Evolutionary conservation across 129 eudicot genomes (phyloP), one percentile per base, ranked within the genome.

Genomic region (Logfia minima): DNA sequence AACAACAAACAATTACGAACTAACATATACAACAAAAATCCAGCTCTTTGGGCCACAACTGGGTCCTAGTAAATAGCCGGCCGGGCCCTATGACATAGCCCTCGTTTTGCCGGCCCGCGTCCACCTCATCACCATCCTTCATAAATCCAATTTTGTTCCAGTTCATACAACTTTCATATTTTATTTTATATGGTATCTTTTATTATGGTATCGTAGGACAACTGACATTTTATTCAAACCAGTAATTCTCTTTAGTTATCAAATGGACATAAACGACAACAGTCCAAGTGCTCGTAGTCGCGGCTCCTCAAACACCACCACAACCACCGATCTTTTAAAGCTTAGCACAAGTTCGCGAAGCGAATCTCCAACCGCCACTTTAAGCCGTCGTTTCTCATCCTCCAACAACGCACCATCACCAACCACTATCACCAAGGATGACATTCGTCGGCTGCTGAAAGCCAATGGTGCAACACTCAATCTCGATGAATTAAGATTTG

Each of bases 401-500:
- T 65, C 80, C 34, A 60, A 66, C 10, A 61, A 21, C 74, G 80
- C 75, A 29, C 83, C 75, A 24, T 86, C 72, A 79, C 63, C 84
- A 48, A 70, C 79, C 11, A 66, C 78, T n/a, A 24, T 73, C 56
- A 83, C 84, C 55, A 83, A 76, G 24, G 81, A 60, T 3, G 83
- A 82, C 29, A 86, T 88, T 59, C 79, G 86, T 3, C 79, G 73
- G 10, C 3, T 83, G 9, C 74, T 76, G 52, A 68, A 79, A 13
- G 77, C 67, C 32, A 68, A 31, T 6, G 75, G 70, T 58, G 22
- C 39, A 3, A 45, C 59, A 6, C 70, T 88, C n/a, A 51, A 67
- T 66, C 66, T 84, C 0, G 79, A 85, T 5, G 97, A 88, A 26
- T 21, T 91, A 61, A 48, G 76, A 24, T 88, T 88, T 61, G 77